Conservation (phyloP, 2,329 filamentous ascomycete genomes). For the Lojkania enalia region DNA sequence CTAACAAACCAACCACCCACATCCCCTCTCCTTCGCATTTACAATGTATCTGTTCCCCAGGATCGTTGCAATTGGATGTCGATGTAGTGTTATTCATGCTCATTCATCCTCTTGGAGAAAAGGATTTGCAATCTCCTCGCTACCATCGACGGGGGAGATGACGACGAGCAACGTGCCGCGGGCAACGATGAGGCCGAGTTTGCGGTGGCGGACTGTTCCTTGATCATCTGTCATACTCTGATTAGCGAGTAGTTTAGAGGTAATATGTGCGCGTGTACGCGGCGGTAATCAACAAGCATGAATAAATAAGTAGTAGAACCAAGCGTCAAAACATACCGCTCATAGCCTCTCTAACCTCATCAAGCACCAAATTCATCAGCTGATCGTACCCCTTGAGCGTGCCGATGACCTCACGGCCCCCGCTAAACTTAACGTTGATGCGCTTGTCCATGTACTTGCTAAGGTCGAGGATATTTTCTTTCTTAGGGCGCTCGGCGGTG, state of each 20-base stretch:
- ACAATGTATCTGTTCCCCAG: too few relatives aligned
- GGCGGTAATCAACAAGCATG: too few relatives aligned
- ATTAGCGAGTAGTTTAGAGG: too few relatives aligned
- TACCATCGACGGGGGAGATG: conserved; percentile 90
- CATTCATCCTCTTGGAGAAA: conserved; percentile 71
- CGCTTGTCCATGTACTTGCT: conserved; percentile 97
- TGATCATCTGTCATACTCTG: conserved; percentile 94
- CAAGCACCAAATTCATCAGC: conserved; percentile 95
- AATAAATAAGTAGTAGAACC: too few relatives aligned
- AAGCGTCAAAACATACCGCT: conserved; percentile 65
- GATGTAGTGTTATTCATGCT: too few relatives aligned
- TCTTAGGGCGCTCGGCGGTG: conserved; percentile 75
- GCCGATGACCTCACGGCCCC: conserved; percentile 83
- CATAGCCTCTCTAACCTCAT: conserved; percentile 89
- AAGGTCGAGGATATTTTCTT: conserved; percentile 97
- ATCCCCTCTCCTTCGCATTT: too few relatives aligned
- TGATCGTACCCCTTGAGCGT: conserved; percentile 95
- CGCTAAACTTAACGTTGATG: conserved; percentile 95
- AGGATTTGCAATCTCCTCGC: conserved; percentile 93
- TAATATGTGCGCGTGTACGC: conserved; percentile 3
- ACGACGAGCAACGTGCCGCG: conserved; percentile 90
- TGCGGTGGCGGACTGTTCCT: conserved; percentile 80
- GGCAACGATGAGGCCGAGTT: conserved; percentile 82
- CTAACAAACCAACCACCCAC: too few relatives aligned
- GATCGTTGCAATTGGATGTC: too few relatives aligned